Percentiles rank a stretch among this genome's conserved stretches.
Evolutionary conservation across 352 stramenopile species (phyloP).

Genomic region (Globisporangium spiculum): DNA sequence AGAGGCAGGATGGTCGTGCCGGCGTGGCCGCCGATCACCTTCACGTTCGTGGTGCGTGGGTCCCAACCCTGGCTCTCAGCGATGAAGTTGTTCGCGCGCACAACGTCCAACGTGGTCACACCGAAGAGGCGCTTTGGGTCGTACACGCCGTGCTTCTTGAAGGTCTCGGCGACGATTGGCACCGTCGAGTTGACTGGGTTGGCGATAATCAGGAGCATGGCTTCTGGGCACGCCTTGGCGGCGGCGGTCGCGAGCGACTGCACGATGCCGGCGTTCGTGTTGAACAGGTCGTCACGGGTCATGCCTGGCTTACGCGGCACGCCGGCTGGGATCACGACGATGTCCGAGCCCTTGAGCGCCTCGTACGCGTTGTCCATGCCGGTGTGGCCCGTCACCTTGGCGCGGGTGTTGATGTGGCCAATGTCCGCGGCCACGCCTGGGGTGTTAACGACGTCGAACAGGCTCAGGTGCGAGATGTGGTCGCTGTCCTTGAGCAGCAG

Average conservation of each 20-base stretch:
- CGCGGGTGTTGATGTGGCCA: slow-evolving; percentile 89
- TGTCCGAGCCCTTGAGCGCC: slow-evolving; percentile 82
- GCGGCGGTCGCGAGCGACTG: slow-evolving; percentile 93
- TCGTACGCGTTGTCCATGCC: slow-evolving; percentile 79
- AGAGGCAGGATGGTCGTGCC: slow-evolving; percentile 99
- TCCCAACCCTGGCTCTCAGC: slow-evolving; percentile 75
- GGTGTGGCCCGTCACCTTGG: slow-evolving; percentile 68
- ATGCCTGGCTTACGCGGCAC: slow-evolving; percentile 99
- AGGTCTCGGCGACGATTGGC: slow-evolving; percentile 98
- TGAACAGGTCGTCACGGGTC: slow-evolving; percentile 96
- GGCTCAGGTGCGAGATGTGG: slow-evolving; percentile 94
- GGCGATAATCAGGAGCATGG: slow-evolving; percentile 96
- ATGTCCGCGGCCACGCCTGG: slow-evolving; percentile 98
- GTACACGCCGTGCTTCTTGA: slow-evolving; percentile 96
- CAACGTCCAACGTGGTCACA: slow-evolving; percentile 98
- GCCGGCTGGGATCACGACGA: slow-evolving; percentile 99
- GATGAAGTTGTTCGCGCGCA: slow-evolving; percentile 96
- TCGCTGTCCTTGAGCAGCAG: slow-evolving; percentile 97
- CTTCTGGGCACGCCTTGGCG: slow-evolving; percentile 95
- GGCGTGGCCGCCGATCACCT: slow-evolving; percentile 98
- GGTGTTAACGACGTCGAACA: slow-evolving; percentile 98
- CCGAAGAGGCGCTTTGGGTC: slow-evolving; percentile 97
- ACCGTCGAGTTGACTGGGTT: slow-evolving; percentile 99
- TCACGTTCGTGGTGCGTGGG: slow-evolving; percentile 82
- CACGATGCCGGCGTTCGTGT: slow-evolving; percentile 96